Evolutionary conservation across 169 alveolate genomes (phyloP), one percentile per base, ranked within the genome.

Genomic region (Theileria equi): DNA sequence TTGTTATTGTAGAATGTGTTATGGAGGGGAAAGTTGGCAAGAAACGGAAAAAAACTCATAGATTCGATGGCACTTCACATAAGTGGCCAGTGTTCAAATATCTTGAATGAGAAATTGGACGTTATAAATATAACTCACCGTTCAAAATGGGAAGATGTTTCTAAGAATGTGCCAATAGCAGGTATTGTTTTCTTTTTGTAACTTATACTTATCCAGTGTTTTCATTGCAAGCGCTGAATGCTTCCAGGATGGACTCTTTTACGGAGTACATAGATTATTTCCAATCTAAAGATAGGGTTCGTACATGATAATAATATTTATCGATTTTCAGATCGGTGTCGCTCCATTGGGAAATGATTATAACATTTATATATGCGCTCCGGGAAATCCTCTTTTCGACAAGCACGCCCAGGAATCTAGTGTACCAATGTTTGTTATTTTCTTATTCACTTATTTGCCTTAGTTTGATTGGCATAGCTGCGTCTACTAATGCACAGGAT

Each of bases 111-210:
- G 65, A 17, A 59, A 10, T 16, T 67, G 45, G 59, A 53, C 17
- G 38, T 21, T 5, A 59, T 77, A 36, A 67, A 77, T 55, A 77
- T 77, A 16, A 77, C 86, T 59, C 86, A 77, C 31, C 53, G 86
- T 1, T 76, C 60, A 10, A 77, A 65, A 48, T 45, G 67, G 67
- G 86, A 77, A 29, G 81, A 77, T n/a, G 81, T 68, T n/a, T 57
- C 62, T 19, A 67, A 77, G 29, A 47, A 16, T 32, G 48, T 26
- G n/a, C 86, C 81, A 0, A 21, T 67, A 25, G 80, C 86, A 57
- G 59, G 79, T 67, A n/a, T n/a, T n/a, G n/a, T n/a, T n/a, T n/a
- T n/a, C n/a, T n/a, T n/a, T n/a, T n/a, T n/a, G n/a, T n/a, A n/a
- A n/a, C n/a, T n/a, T n/a, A n/a, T n/a, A n/a, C n/a, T n/a, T 7